These are phyloP conservation scores for Gynandropsis gynandra DNA, from an alignment of 345 rosid genomes.

Conservation along the genomic window DNA sequence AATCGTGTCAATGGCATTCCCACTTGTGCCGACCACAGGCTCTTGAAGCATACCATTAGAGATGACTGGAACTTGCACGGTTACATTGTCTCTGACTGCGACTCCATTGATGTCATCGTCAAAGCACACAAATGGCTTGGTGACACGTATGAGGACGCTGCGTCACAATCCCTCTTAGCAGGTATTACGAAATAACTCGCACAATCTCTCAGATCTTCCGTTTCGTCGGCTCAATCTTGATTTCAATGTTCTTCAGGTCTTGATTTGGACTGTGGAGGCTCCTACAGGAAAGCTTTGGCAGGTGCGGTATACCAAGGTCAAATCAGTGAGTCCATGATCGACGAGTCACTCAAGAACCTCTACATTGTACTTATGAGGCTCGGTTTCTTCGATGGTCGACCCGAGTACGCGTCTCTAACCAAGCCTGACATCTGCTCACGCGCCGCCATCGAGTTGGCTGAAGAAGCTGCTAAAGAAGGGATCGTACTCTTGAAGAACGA, in stretches of 20 bases:
- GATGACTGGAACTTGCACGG: constrained; percentile 53
- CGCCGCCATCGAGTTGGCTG: constrained; percentile 40
- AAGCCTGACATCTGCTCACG: constrained; percentile 25
- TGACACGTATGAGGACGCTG: constrained; percentile 51
- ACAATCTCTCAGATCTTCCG: too few species aligned
- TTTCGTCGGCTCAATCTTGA: too few species aligned
- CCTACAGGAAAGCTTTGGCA: constrained; percentile 25
- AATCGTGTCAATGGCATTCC: constrained; percentile 50
- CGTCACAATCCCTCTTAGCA: constrained; percentile 45
- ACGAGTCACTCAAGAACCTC: constrained; percentile 25
- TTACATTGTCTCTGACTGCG: constrained; percentile 65
- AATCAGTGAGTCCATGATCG: constrained; percentile 28
- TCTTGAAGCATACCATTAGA: constrained; percentile 32
- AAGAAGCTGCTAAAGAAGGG: constrained; percentile 50
- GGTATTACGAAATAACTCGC: constrained; percentile 16
- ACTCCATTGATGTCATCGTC: constrained; percentile 52
- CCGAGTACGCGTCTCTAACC: constrained; percentile 31
- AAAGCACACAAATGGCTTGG: constrained; percentile 34
- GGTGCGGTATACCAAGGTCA: constrained; percentile 40
- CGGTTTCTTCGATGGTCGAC: constrained; percentile 52
- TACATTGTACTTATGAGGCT: constrained; percentile 52
- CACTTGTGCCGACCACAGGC: constrained; percentile 43
- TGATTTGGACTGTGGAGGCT: constrained; percentile 64
- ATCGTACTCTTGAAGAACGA: constrained; percentile 49
- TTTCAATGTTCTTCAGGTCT: constrained; percentile 31